These are phyloP conservation scores for Aspergillus incahuasiensis DNA, from an alignment of 495 filamentous ascomycete genomes.

Conservation along the genomic window DNA sequence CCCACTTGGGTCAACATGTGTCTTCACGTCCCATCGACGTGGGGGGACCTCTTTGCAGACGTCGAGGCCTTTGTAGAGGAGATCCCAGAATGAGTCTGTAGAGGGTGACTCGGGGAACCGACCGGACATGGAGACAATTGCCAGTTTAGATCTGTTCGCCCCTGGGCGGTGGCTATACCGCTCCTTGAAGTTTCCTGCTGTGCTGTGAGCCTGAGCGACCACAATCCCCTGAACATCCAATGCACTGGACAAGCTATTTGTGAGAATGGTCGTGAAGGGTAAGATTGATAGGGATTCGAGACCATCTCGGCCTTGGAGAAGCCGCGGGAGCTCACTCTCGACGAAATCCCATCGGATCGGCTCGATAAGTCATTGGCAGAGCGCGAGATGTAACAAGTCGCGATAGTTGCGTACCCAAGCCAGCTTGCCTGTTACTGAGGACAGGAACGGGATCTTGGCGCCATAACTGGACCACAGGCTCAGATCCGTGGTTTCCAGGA, in stretches of 20 bases:
- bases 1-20: constrained; percentile 70
- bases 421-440: background rate
- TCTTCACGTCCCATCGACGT: constrained; percentile 72
- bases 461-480: background rate
- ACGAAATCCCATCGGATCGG: background rate
- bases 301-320: background rate
- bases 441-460: background rate
- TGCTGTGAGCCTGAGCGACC: background rate
- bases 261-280: background rate
- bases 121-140: constrained; percentile 71
- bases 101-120: constrained; percentile 65
- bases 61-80: constrained; percentile 61
- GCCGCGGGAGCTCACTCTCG: background rate
- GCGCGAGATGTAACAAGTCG: background rate
- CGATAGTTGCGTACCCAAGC: background rate
- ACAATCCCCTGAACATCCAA: background rate
- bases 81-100: constrained; percentile 66
- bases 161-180: background rate
- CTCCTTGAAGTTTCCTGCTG: background rate
- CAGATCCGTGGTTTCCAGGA: background rate
- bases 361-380: background rate
- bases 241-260: background rate
- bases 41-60: constrained; percentile 52
- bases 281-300: background rate
- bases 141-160: constrained; percentile 40